A percentile compares a stretch with the other conserved stretches of the same genome.
These are phyloP conservation scores for Pichia insulana DNA, from an alignment of 805 yeast species.

Conservation along the genomic window DNA sequence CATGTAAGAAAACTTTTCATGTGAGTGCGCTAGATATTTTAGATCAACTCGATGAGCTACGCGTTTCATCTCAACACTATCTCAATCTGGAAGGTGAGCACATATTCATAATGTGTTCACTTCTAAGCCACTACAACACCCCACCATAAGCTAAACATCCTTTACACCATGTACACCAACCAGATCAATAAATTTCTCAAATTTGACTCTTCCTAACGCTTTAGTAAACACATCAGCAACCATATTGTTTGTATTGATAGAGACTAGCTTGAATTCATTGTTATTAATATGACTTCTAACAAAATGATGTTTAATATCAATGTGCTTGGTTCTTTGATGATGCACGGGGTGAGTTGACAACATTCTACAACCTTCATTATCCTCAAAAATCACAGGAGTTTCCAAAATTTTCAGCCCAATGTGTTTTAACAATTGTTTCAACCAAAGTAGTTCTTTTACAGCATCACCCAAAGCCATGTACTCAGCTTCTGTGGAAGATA, in stretches of 20 bases:
- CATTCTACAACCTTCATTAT: conserved; percentile 2
- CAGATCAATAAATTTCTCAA: not conserved
- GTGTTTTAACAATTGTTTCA: no score
- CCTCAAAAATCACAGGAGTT: conserved; percentile 3
- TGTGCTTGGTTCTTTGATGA: conserved; percentile 6
- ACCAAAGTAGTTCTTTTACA: no score
- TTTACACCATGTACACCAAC: not conserved
- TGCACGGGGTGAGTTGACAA: conserved; percentile 1
- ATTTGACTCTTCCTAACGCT: not conserved
- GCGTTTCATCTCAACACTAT: no score
- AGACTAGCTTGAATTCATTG: not conserved
- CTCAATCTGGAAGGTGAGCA: no score
- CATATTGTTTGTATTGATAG: conserved; percentile 3
- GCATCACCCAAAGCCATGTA: no score
- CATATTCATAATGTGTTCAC: no score
- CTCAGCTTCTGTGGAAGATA: no score
- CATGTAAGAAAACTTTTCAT: no score
- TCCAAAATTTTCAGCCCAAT: no score
- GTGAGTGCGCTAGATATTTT: no score
- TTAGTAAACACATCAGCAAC: not conserved
- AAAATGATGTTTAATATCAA: conserved; percentile 4
- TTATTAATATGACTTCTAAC: not conserved
- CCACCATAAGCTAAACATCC: conserved; percentile 3
- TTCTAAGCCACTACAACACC: conserved; percentile 1
- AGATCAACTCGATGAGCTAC: no score